Conservation (phyloP, 1,139 yeast genomes). For the Lodderomyces orthopsilosis region DNA sequence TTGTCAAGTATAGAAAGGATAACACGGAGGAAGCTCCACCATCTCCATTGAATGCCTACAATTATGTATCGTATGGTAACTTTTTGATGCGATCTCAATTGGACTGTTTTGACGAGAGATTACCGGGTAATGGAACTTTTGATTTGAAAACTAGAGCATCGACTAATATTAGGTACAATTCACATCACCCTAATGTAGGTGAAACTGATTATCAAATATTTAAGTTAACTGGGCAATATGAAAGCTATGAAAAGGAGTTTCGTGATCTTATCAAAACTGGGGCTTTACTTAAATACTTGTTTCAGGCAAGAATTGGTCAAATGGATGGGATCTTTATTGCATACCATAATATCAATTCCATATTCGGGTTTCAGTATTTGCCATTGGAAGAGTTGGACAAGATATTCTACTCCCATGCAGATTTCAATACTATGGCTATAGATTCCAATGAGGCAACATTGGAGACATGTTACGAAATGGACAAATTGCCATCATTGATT, state of each 20-base stretch:
- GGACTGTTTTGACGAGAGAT: slow-evolving; percentile 71
- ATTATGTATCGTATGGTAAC: slow-evolving; percentile 66
- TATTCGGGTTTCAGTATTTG: slow-evolving; percentile 89
- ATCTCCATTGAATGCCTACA: slow-evolving; percentile 43
- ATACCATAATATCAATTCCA: slow-evolving; percentile 75
- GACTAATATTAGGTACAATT: slow-evolving; percentile 77
- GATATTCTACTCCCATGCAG: slow-evolving; percentile 26
- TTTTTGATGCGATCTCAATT: slow-evolving; percentile 87
- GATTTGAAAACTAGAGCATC: slow-evolving; percentile 93
- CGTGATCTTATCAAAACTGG: slow-evolving; percentile 70
- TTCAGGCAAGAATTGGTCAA: slow-evolving; percentile 91
- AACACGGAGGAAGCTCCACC: slow-evolving; percentile 15
- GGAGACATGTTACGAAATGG: slow-evolving; percentile 17
- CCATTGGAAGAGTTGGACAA: slow-evolving; percentile 71
- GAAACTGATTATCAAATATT: slow-evolving; percentile 60
- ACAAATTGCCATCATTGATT: slow-evolving; percentile 43
- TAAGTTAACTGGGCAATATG: slow-evolving; percentile 60
- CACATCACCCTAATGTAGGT: slow-evolving; percentile 54
- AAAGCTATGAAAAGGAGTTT: slow-evolving; percentile 78
- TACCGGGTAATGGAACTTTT: slow-evolving; percentile 91
- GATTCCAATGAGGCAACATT: slow-evolving; percentile 13
- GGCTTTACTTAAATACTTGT: slow-evolving; percentile 75
- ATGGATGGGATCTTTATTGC: slow-evolving; percentile 97
- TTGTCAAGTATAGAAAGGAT: slow-evolving; percentile 25
- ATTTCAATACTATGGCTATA: slow-evolving; percentile 9